Evolutionary conservation across 2,329 filamentous ascomycete genomes (phyloP), one percentile per base, ranked within the genome.

Genomic region (Elsinoe fawcettii): DNA sequence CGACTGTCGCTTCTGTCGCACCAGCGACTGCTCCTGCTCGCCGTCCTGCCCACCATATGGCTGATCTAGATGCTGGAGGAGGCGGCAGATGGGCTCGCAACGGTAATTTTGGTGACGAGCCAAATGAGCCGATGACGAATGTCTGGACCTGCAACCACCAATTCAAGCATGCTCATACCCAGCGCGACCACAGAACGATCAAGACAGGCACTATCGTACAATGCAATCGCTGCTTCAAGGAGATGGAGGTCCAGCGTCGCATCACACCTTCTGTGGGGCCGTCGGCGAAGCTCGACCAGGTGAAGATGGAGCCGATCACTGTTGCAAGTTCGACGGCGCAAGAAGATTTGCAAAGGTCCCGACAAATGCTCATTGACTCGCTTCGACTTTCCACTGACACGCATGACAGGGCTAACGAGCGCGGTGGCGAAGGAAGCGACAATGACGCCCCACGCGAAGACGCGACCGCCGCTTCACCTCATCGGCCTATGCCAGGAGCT

Each of bases 111-210:
- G 59, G 59, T 1, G 59, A 64, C 1, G 67, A 67, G 12, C 63
- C 63, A 9, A 63, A 68, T 36, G 63, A 65, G 49, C 49, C 49
- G 41, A 66, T 6, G 63, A 20, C 8, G n/a, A 59, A 32, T 14
- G 43, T 55, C n/a, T 67, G 66, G 65, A 62, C 62, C 5, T 69
- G 66, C 58, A 4, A 30, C 2, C 66, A 69, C 51, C 2, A 23
- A 4, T 67, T 20, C n/a, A 47, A 23, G 5, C 63, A 60, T 39
- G 9, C 47, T 1, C 37, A 56, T 3, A 3, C 44, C 2, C 34
- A 58, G 2, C 59, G 62, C 32, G 56, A 49, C 3, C 30, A 57
- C 43, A 51, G 64, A 27, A 58, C 60, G 30, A 64, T 63, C 22
- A 59, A 65, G 36, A 37, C 63, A 2, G 49, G 49, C 32, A 51